Base-by-base conservation (phyloP, 805 yeast species). In the Saturnispora kantuleensis region DNA sequence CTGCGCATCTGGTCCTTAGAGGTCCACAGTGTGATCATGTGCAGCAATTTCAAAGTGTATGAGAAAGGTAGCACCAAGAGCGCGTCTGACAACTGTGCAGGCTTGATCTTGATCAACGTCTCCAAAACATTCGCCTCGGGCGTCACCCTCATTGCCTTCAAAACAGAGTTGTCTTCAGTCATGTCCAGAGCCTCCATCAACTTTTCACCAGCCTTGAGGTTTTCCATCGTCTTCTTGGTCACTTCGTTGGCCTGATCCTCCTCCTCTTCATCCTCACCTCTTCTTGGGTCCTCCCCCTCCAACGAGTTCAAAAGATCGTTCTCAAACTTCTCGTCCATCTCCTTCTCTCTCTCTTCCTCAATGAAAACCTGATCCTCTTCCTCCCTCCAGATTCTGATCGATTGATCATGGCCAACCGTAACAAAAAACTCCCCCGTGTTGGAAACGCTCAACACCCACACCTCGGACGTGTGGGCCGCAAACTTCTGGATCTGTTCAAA, bases 271-370 rank as follows among this genome's bases (percentile, higher is more conserved):
- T 48, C 60, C 2, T 55, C 68, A 10, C 58, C 69, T 9, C 56
- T 65, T 28, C 21, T 18, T 60, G 68, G 3, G 55, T 65, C 66
- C 31, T 67, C 75, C 34, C 72, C 76, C 56, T 86, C 95, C 37
- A 87, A 64, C 4, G 89, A 78, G 12, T 74, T 77, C 41, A 88
- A 69, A 38, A 93, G 67, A 7, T 82, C 84, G n/a, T 76, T 73
- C 59, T 93, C 97, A 58, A 89, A 87, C 46, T 81, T 67, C 62
- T 89, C 96, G 60, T 93, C 98, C 76, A 88, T 71, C 63, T 93
- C 98, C 63, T 83, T 85, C 60, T 93, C 99, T 47, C 93, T 74
- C 66, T 93, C 98, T 69, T 93, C 99, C 63, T 93, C 97, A 48
- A 93, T 65, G 60, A 93, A 93, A n/a, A 93, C 93, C 54, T 90